These are phyloP conservation scores for Monsonia emarginata DNA, from an alignment of 441 rosid genomes.

Conservation along the genomic window DNA sequence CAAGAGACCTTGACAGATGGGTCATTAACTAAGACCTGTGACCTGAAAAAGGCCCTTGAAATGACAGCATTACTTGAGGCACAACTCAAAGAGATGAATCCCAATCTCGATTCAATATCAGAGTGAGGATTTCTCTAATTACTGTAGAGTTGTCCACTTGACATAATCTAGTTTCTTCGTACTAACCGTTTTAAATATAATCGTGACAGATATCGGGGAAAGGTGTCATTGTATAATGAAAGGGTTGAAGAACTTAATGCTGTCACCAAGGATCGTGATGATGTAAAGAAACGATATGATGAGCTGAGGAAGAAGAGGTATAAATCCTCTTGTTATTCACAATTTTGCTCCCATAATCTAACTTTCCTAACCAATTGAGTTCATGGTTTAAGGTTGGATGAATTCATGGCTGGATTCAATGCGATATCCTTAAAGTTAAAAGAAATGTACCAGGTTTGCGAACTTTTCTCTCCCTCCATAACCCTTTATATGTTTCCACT, in stretches of 20 bases:
- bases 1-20: constrained; percentile 57
- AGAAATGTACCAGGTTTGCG: constrained; percentile 96
- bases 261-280: constrained; percentile 78
- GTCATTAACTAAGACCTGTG: constrained; percentile 45
- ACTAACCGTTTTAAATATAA: constrained; percentile 17
- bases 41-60: constrained; percentile 66
- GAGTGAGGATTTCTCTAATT: constrained; percentile 47
- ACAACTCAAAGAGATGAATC: constrained; percentile 83
- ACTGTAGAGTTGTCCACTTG: background rate
- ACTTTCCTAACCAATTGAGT: constrained; percentile 18
- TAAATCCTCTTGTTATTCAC: constrained; percentile 11
- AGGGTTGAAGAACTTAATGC: constrained; percentile 72
- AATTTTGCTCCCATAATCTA: constrained; percentile 6
- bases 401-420: constrained; percentile 95
- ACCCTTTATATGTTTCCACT: background rate
- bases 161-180: constrained; percentile 1
- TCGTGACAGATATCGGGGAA: constrained; percentile 53
- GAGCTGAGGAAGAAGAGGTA: constrained; percentile 83
- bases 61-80: constrained; percentile 68
- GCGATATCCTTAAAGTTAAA: constrained; percentile 81
- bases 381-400: constrained; percentile 62
- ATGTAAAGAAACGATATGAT: constrained; percentile 69
- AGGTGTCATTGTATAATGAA: constrained; percentile 61
- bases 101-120: constrained; percentile 89
- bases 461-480: background rate